Evolutionary conservation across 169 alveolate genomes (phyloP).

Genomic region (Besnoitia besnoiti): DNA sequence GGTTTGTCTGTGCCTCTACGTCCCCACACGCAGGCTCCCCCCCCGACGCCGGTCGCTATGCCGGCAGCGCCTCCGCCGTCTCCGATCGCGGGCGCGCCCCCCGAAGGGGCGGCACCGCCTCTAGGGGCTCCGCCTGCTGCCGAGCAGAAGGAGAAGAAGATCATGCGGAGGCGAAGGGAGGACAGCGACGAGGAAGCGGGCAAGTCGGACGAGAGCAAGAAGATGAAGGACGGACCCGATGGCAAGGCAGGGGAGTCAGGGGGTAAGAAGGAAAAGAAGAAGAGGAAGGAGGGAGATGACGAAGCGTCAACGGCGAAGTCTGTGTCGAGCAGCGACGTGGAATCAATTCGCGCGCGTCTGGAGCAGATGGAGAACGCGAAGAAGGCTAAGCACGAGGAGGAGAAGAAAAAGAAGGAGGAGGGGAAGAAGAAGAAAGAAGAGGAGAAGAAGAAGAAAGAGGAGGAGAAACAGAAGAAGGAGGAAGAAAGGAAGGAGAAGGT

Average conservation of each 20-base stretch:
- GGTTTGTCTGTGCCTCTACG: no score
- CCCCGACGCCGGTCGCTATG: no score
- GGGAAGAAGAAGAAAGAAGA: background rate
- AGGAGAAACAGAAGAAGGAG: background rate
- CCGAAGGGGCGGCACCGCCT: background rate
- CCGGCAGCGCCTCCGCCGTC: no score
- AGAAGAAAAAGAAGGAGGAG: constrained; percentile 24
- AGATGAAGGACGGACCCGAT: background rate
- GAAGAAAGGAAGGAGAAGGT: background rate
- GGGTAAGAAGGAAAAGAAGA: background rate
- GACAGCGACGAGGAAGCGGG: background rate
- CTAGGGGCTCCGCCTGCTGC: background rate
- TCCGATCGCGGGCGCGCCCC: no score
- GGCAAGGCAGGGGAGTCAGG: background rate
- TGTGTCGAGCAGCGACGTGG: background rate
- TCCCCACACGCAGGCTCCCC: no score
- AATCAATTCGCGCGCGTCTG: background rate
- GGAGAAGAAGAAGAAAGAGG: constrained; percentile 9
- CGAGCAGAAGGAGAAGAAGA: background rate
- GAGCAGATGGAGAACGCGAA: background rate
- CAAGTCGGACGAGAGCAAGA: background rate
- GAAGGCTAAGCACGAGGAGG: background rate
- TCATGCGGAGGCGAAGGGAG: background rate
- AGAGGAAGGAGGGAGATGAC: background rate
- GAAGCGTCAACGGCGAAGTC: background rate